Base-by-base conservation (phyloP, 345 rosid species). In the Moricandia moricandioides region DNA sequence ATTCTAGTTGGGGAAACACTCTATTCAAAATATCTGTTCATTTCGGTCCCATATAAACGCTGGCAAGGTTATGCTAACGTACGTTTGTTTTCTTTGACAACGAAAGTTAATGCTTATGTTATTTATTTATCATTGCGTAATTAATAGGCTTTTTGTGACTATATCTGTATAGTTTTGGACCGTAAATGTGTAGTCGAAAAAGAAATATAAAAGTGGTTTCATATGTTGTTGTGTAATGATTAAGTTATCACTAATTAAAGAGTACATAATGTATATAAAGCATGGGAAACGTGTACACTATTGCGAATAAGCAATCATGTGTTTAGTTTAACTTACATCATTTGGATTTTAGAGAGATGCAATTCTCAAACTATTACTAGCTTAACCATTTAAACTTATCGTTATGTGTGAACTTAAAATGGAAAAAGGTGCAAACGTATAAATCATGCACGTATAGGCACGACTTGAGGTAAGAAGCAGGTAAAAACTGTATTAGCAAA, bases 141-240 rank as follows among this genome's bases (percentile, higher is more conserved):
- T 57, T 9, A 72, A 4, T 37, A 27, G 1, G 54, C 58, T 37
- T 72, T 73, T 3, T 73, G 30, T 73, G 45, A 73, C 40, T n/a
- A 65, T 55, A 4, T 29, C 9, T 39, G 24, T 65, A 39, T 56
- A 18, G 31, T 40, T 73, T 45, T 40, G 49, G 49, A 21, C 24
- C 24, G 24, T 21, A 21, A 2, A 40, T n/a, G 49, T 12, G 49
- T 40, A 11, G 14, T 40, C 49, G 49, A 40, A 11, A 40, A 40
- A n/a, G 14, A 35, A 34, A 8, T 62, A 35, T 33, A 16, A 59
- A 60, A 60, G n/a, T 60, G 13, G 49, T 35, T 9, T 35, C 65
- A 14, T 8, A 60, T n/a, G 35, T 35, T 17, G 16, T 18, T 62
- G 21, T 34, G 17, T 62, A 62, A 62, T 37, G 30, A 61, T 40